A percentile compares a stretch with the other conserved stretches of the same genome.
Conservation (phyloP, 768 basidiomycete species). For the Russula emetica region DNA sequence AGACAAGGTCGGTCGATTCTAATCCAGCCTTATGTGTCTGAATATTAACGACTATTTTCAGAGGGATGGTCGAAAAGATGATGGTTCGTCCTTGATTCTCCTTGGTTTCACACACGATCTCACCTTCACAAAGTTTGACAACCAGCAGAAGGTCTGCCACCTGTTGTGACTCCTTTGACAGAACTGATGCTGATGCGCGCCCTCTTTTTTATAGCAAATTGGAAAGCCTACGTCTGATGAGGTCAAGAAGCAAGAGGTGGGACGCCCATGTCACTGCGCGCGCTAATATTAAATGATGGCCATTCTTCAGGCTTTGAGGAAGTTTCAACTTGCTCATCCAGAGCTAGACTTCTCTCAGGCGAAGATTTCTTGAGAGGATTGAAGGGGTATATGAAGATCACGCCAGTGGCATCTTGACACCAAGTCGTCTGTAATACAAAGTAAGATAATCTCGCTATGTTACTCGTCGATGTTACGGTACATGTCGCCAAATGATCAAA, state of each 20-base stretch:
- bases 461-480: conserved; percentile 7
- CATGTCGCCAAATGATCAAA: background rate
- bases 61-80: conserved; percentile 99
- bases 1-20: conserved; percentile 61
- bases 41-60: conserved; percentile 32
- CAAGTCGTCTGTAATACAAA: conserved; percentile 3
- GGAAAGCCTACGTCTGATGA: conserved; percentile 96
- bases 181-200: conserved; percentile 15
- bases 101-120: background rate
- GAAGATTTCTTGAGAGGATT: conserved; percentile 59
- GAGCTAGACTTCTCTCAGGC: conserved; percentile 94
- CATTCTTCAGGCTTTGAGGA: conserved; percentile 62
- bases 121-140: conserved; percentile 54
- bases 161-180: background rate
- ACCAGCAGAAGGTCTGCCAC: conserved; percentile 60
- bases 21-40: background rate
- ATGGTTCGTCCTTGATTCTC: conserved; percentile 63
- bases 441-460: background rate
- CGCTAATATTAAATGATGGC: conserved; percentile 12
- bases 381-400: conserved; percentile 1
- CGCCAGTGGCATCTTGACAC: background rate
- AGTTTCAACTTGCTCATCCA: conserved; percentile 86
- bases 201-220: conserved; percentile 71
- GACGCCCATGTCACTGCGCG: background rate
- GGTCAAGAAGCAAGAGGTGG: conserved; percentile 84